A percentile compares a stretch with the other conserved stretches of the same genome.
Conservation (phyloP, 106 monocot species). For the Allium cepa region DNA sequence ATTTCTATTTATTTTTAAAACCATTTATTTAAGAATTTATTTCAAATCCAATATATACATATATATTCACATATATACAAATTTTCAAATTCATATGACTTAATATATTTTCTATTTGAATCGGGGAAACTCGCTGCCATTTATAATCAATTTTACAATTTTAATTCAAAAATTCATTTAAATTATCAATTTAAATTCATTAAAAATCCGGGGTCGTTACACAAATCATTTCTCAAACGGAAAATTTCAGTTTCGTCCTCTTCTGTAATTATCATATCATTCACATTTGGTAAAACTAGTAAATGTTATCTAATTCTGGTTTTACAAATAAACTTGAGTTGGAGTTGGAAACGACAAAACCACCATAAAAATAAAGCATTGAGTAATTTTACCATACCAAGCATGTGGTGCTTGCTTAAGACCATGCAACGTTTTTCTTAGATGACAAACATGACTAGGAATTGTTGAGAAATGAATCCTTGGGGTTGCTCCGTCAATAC, state of each 20-base stretch:
- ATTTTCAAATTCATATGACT: no score
- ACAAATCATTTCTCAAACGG: not conserved
- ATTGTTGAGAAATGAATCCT: slow-evolving; percentile 3
- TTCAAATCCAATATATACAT: no score
- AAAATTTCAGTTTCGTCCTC: not conserved
- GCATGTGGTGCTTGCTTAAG: slow-evolving; percentile 8
- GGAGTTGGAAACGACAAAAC: not conserved
- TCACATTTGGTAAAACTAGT: not conserved
- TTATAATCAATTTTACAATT: no score
- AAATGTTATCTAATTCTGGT: not conserved
- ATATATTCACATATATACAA: no score
- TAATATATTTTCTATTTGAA: no score
- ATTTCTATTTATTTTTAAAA: no score
- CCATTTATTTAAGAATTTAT: no score
- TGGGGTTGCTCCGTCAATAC: slow-evolving; percentile 8
- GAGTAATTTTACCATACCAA: slow-evolving; percentile 10
- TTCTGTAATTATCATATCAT: not conserved
- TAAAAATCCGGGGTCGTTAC: no score
- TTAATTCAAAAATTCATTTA: no score
- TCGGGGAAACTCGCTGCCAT: no score
- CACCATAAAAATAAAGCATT: slow-evolving; percentile 1
- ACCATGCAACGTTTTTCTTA: slow-evolving; percentile 3
- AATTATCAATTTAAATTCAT: no score
- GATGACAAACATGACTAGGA: not conserved
- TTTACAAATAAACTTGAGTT: not conserved